Evolutionary conservation across 164 flowering plant species (phyloP).

Genomic region (Amborella trichopoda): DNA sequence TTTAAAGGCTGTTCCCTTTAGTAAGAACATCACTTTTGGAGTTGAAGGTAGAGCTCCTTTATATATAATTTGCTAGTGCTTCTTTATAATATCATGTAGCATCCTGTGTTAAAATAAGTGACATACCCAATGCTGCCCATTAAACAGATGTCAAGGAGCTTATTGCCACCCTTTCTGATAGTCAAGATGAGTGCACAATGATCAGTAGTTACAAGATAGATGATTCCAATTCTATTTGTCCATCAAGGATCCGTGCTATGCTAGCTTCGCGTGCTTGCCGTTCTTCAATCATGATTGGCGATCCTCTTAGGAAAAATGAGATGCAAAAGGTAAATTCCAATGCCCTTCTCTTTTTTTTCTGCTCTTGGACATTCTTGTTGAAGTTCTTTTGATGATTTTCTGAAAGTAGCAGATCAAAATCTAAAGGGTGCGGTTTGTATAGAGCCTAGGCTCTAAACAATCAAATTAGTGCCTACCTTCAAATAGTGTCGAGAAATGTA

Average conservation of each 20-base stretch:
- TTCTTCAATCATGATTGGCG: constrained; percentile 89
- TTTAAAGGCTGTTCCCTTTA: constrained; percentile 84
- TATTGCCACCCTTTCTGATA: constrained; percentile 77
- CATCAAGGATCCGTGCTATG: constrained; percentile 92
- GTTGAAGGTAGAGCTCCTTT: constrained; percentile 66
- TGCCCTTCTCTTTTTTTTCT: no score
- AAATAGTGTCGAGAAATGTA: no score
- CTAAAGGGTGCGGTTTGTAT: no score
- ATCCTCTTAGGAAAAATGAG: constrained; percentile 71
- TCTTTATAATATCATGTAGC: no score
- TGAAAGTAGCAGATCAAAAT: not conserved
- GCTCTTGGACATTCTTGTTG: not conserved
- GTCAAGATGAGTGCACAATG: constrained; percentile 76
- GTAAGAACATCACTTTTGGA: constrained; percentile 92
- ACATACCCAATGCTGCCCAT: no score
- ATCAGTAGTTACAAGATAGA: constrained; percentile 67
- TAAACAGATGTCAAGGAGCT: constrained; percentile 85
- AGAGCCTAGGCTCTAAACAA: no score
- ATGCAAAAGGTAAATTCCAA: constrained; percentile 64
- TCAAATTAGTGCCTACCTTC: no score
- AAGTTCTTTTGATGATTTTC: not conserved
- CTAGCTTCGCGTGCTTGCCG: constrained; percentile 97
- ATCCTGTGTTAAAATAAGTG: no score
- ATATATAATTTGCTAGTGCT: not conserved
- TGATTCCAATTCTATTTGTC: constrained; percentile 73